A percentile compares a stretch with the other conserved stretches of the same genome.
These are phyloP conservation scores for Asterella californica DNA, from an alignment of 225 moss, liverwort and hornwort species.

Conservation along the genomic window DNA sequence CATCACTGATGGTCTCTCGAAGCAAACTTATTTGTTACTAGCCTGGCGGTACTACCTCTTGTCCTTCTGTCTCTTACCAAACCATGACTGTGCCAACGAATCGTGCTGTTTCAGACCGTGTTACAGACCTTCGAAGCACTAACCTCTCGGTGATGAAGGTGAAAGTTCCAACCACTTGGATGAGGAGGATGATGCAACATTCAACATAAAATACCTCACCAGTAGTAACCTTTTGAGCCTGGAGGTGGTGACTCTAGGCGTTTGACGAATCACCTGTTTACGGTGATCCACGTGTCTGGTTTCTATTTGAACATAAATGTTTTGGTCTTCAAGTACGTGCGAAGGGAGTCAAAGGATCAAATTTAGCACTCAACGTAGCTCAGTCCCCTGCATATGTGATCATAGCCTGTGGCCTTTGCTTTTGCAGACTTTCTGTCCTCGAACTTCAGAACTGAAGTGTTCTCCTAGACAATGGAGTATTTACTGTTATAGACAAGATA, in stretches of 20 bases:
- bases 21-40: neutral
- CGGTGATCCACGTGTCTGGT: neutral
- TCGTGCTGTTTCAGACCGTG: slow-evolving; percentile 46
- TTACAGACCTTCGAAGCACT: slow-evolving; percentile 84
- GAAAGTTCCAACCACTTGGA: slow-evolving; percentile 73
- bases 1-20: too few relatives aligned
- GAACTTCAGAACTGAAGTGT: neutral
- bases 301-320: neutral
- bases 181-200: slow-evolving; percentile 83
- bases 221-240: slow-evolving; percentile 97
- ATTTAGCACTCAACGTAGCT: neutral
- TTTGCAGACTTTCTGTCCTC: neutral
- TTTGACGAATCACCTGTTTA: neutral
- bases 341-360: neutral
- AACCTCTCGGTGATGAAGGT: slow-evolving; percentile 87
- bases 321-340: neutral
- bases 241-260: slow-evolving; percentile 36
- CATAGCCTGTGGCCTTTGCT: neutral
- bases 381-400: neutral
- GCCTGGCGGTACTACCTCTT: neutral
- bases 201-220: slow-evolving; percentile 96
- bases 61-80: neutral
- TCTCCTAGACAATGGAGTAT: too few relatives aligned
- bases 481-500: too few relatives aligned
- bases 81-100: neutral